Evolutionary conservation across 139 green algal genomes (phyloP).

Genomic region (Asterochloris sp.): DNA sequence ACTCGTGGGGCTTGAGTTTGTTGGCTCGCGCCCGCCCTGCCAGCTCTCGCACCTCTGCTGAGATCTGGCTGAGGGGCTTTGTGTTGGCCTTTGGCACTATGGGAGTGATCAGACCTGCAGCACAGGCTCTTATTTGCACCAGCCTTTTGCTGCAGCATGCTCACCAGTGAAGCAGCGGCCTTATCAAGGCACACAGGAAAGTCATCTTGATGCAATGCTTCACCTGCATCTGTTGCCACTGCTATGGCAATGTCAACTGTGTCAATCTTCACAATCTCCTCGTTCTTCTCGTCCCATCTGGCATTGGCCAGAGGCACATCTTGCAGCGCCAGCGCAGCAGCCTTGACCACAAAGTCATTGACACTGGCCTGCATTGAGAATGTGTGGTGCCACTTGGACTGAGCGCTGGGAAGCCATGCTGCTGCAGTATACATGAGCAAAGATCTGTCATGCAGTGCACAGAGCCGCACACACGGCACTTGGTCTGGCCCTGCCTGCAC

Average conservation of each 20-base stretch:
- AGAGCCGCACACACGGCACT: background rate
- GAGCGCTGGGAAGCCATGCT: background rate
- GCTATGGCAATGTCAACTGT: slow-evolving; percentile 82
- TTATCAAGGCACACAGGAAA: too few species aligned
- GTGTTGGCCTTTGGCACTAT: slow-evolving; percentile 69
- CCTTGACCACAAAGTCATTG: slow-evolving; percentile 93
- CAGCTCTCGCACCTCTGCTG: slow-evolving; percentile 57
- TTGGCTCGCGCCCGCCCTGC: slow-evolving; percentile 71
- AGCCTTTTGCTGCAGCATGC: too few species aligned
- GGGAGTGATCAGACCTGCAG: slow-evolving; percentile 85
- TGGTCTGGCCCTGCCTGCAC: background rate
- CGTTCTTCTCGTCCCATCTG: slow-evolving; percentile 30
- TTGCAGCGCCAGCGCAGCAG: slow-evolving; percentile 72
- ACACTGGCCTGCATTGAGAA: slow-evolving; percentile 67
- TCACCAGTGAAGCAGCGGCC: too few species aligned
- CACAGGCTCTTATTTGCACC: too few species aligned
- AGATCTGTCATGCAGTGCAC: background rate
- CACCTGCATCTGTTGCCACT: slow-evolving; percentile 70
- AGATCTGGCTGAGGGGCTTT: slow-evolving; percentile 52
- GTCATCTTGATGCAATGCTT: too few species aligned
- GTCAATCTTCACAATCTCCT: slow-evolving; percentile 8
- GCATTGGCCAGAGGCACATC: slow-evolving; percentile 78
- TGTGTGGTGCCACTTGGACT: background rate
- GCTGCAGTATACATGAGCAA: background rate
- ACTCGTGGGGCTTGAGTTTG: slow-evolving; percentile 93